Evolutionary conservation across 805 yeast species (phyloP).

Genomic region (Ogataea nonfermentans): DNA sequence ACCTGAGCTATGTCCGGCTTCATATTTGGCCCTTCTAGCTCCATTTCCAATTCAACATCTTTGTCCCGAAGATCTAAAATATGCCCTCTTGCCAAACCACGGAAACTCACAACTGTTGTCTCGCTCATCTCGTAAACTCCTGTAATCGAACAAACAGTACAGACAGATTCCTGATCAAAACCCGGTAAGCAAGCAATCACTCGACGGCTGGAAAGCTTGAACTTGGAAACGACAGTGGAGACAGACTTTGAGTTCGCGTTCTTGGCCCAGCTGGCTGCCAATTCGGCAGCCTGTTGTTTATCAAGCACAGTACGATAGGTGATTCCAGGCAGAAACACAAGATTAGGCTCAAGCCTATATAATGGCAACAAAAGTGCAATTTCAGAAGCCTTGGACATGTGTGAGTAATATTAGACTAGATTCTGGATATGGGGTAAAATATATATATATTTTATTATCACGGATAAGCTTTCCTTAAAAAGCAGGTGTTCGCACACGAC

Average conservation of each 20-base stretch:
- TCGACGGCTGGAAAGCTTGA: slow-evolving; percentile 8
- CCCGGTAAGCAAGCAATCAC: slow-evolving; percentile 32
- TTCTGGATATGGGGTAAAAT: not conserved
- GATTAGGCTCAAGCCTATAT: slow-evolving; percentile 19
- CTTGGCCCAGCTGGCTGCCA: slow-evolving; percentile 19
- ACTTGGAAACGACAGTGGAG: slow-evolving; percentile 1
- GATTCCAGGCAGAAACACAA: slow-evolving; percentile 60
- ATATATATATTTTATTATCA: slow-evolving; percentile 2
- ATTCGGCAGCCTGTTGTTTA: slow-evolving; percentile 44
- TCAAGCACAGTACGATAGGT: slow-evolving; percentile 56
- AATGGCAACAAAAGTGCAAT: slow-evolving; percentile 22
- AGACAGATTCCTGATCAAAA: slow-evolving; percentile 20
- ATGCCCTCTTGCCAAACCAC: slow-evolving; percentile 47
- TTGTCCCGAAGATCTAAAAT: slow-evolving; percentile 13
- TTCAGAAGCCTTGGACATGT: slow-evolving; percentile 4
- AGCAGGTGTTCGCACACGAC: slow-evolving; percentile 12
- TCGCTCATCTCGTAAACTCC: slow-evolving; percentile 46
- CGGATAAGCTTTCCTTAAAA: slow-evolving; percentile 11
- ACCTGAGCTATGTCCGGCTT: slow-evolving; percentile 5
- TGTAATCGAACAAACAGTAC: slow-evolving; percentile 46
- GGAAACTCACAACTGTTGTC: slow-evolving; percentile 45
- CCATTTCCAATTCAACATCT: not conserved
- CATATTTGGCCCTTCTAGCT: not conserved
- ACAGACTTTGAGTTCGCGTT: not conserved
- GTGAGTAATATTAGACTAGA: not conserved